A percentile compares a stretch with the other conserved stretches of the same genome.
Evolutionary conservation across 2,329 filamentous ascomycete genomes (phyloP).

Genomic region (Epichloe aotearoae): DNA sequence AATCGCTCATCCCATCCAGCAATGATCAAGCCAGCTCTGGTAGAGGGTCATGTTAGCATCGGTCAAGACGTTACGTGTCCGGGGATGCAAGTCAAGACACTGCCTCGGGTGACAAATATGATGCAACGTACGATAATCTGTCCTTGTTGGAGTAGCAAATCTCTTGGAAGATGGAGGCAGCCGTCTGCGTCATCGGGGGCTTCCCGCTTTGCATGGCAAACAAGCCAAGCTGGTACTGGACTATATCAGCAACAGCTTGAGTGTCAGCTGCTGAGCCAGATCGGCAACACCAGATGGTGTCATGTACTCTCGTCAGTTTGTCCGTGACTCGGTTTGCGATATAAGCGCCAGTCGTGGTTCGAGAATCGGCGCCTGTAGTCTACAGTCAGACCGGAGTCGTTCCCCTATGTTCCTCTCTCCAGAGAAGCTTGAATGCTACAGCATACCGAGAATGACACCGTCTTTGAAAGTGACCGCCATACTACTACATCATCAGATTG

Average conservation of each 20-base stretch:
- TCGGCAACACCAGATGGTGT: constrained; percentile 99
- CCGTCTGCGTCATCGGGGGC: constrained; percentile 84
- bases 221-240: constrained; percentile 89
- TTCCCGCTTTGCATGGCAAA: constrained; percentile 86
- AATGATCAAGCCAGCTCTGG: constrained; percentile 89
- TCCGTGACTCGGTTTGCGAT: constrained; percentile 98
- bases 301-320: constrained; percentile 96
- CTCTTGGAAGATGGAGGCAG: constrained; percentile 93
- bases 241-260: constrained; percentile 94
- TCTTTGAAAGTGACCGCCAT: constrained; percentile 99
- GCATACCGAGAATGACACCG: constrained; percentile 77
- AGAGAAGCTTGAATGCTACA: not conserved
- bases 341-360: constrained; percentile 95
- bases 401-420: not conserved
- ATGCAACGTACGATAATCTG: constrained; percentile 55
- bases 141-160: constrained; percentile 98
- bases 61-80: too few relatives aligned
- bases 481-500: constrained; percentile 32
- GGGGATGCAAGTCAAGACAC: not conserved
- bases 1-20: constrained; percentile 94
- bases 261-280: constrained; percentile 96
- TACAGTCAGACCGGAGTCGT: constrained; percentile 7
- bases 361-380: constrained; percentile 68
- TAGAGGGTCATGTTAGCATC: not conserved
- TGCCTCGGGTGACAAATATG: not conserved